Base-by-base conservation (phyloP, 2,329 filamentous ascomycete genomes). In the Diaporthe aspalathi region DNA sequence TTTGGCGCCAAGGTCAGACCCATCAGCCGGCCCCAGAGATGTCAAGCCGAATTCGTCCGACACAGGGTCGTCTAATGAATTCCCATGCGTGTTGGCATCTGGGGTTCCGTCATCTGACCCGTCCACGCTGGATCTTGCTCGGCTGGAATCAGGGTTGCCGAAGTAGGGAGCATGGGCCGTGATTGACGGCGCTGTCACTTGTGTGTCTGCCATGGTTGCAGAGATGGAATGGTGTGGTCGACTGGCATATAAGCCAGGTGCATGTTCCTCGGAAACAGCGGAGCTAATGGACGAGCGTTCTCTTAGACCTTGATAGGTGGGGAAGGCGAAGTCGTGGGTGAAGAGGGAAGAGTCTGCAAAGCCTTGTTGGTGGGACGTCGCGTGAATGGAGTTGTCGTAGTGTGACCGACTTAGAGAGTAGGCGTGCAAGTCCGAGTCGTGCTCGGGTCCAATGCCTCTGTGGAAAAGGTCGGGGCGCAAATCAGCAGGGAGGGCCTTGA, bases 21-120 rank as follows among this genome's bases (percentile, higher is more conserved):
- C 85, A 75, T 90, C 88, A 43, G 81, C 83, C 35, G 83, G 82
- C 22, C 80, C 82, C 56, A 81, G 81, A 45, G 81, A 81, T 22
- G 83, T 81, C 45, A 90, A 79, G 12, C 87, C 88, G 74, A 91
- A 91, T 66, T 91, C 89, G 76, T 91, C 89, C 5, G 84, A 83
- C 69, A 85, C 81, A 29, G 84, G 80, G 70, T 90, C 88, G 56
- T 88, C 88, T 60, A 89, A 77, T 2, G 84, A 83, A 49, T 80
- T 81, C 20, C 81, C 81, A 40, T 83, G 84, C 1, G 83, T 83
- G 43, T 80, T 82, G 70, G 81, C 83, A 50, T 83, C 84, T 32
- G 79, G 83, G 52, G 81, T 84, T 56, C 78, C 83, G 45, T 84
- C 83, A 32, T 87, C 87, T 6, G 86, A 86, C 1, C 76, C 80